phyloP scores from a whole-genome alignment of 2,329 filamentous ascomycete genomes.

The Aspergillus luchuensis region DNA sequence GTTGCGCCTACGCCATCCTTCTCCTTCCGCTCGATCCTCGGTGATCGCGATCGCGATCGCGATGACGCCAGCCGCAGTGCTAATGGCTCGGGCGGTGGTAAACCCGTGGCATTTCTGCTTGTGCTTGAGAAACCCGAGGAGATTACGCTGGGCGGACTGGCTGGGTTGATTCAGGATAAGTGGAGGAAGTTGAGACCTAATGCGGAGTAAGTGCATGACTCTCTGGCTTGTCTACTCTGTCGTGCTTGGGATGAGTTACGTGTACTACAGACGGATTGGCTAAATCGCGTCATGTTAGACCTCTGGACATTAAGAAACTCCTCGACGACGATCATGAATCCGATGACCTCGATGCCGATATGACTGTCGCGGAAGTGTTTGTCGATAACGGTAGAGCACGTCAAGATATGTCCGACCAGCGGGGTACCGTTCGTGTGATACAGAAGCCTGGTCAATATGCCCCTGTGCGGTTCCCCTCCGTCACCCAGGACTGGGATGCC shows the following conservation, averaged over 20 bases:
- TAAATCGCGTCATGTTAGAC: slow-evolving; percentile 22
- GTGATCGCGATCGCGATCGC: slow-evolving; percentile 18
- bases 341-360: slow-evolving; percentile 34
- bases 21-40: slow-evolving; percentile 16
- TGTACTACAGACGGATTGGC: slow-evolving; percentile 10
- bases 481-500: slow-evolving; percentile 39
- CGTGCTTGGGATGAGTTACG: not conserved
- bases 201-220: slow-evolving; percentile 31
- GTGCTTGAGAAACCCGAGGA: slow-evolving; percentile 35
- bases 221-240: slow-evolving; percentile 2
- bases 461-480: slow-evolving; percentile 36
- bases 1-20: slow-evolving; percentile 17
- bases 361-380: slow-evolving; percentile 43
- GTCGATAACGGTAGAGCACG: slow-evolving; percentile 40
- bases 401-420: slow-evolving; percentile 39
- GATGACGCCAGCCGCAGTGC: slow-evolving; percentile 18
- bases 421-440: slow-evolving; percentile 36
- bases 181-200: slow-evolving; percentile 38
- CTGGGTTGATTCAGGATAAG: slow-evolving; percentile 34
- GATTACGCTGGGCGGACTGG: slow-evolving; percentile 33
- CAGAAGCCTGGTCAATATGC: slow-evolving; percentile 31
- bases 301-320: slow-evolving; percentile 40
- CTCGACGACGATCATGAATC: slow-evolving; percentile 38
- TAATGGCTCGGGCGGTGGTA: slow-evolving; percentile 9
- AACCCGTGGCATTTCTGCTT: slow-evolving; percentile 35